A percentile compares a stretch with the other conserved stretches of the same genome.
phyloP scores from a whole-genome alignment of 78 protist genomes.

The Chrysochromulina parva region DNA sequence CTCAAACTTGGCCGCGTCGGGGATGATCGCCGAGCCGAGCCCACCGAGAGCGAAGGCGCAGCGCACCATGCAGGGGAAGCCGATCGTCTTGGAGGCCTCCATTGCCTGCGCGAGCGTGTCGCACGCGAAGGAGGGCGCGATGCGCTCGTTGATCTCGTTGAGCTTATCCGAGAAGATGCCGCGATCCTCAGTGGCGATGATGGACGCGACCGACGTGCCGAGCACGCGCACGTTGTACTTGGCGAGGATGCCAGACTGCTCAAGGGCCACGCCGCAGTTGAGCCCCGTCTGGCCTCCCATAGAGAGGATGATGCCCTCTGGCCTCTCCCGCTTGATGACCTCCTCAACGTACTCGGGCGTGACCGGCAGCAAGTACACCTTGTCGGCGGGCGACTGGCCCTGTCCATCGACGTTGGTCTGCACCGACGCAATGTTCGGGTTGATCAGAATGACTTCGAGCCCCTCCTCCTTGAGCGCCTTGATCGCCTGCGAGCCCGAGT shows the following conservation, averaged over 20 bases:
- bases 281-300: conserved; percentile 98
- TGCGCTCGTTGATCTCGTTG: conserved; percentile 79
- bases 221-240: conserved; percentile 79
- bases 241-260: conserved; percentile 50
- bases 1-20: neutral
- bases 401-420: conserved; percentile 74
- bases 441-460: conserved; percentile 87
- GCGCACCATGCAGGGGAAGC: conserved; percentile 80
- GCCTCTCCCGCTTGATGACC: conserved; percentile 86
- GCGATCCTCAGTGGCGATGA: conserved; percentile 93
- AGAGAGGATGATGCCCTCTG: conserved; percentile 91
- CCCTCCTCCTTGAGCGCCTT: conserved; percentile 95
- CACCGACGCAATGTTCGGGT: conserved; percentile 97
- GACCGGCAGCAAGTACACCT: conserved; percentile 93
- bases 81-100: conserved; percentile 67
- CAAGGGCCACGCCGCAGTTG: conserved; percentile 91
- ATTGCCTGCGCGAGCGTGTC: conserved; percentile 63
- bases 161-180: conserved; percentile 83
- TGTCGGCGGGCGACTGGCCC: conserved; percentile 79
- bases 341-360: conserved; percentile 77
- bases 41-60: conserved; percentile 97
- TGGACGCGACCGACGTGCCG: conserved; percentile 84
- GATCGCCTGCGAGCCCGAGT: conserved; percentile 92
- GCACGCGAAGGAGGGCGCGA: conserved; percentile 76
- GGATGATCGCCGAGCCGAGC: conserved; percentile 75